phyloP scores from a whole-genome alignment of 2,329 filamentous ascomycete genomes.

The Monilinia vaccinii-corymbosi region DNA sequence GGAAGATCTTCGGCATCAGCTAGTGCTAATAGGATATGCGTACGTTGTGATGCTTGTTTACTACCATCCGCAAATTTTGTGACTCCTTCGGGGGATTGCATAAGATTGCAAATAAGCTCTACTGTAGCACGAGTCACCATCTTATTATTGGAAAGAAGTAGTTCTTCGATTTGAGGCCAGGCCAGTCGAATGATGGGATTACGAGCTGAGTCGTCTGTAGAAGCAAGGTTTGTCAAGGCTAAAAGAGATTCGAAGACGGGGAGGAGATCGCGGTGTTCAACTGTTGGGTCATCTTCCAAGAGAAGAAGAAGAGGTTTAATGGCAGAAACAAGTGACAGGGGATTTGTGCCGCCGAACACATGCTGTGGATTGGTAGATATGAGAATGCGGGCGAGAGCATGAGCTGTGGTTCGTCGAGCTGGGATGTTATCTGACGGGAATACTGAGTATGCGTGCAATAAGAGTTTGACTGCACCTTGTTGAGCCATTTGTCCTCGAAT shows the following conservation, averaged over 20 bases:
- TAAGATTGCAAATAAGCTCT: slow-evolving; percentile 87
- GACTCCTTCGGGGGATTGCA: slow-evolving; percentile 57
- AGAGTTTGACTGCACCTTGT: slow-evolving; percentile 82
- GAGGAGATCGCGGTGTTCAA: slow-evolving; percentile 65
- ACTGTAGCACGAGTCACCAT: slow-evolving; percentile 74
- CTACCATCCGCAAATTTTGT: slow-evolving; percentile 60
- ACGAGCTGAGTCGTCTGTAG: slow-evolving; percentile 55
- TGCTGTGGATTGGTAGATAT: slow-evolving; percentile 79
- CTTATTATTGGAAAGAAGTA: slow-evolving; percentile 66
- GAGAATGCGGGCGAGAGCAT: slow-evolving; percentile 74
- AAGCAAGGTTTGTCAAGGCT: slow-evolving; percentile 89
- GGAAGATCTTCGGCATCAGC: slow-evolving; percentile 75
- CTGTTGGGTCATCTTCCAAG: slow-evolving; percentile 53
- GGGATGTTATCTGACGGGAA: slow-evolving; percentile 44
- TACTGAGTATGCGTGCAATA: slow-evolving; percentile 62
- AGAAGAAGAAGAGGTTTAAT: slow-evolving; percentile 73
- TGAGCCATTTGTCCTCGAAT: slow-evolving; percentile 76
- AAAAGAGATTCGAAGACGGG: slow-evolving; percentile 86
- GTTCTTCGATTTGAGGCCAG: slow-evolving; percentile 73
- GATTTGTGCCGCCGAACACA: slow-evolving; percentile 71
- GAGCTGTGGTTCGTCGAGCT: slow-evolving; percentile 55
- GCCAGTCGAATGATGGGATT: slow-evolving; percentile 62
- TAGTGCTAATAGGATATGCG: slow-evolving; percentile 80
- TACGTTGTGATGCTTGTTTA: slow-evolving; percentile 58
- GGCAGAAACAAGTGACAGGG: slow-evolving; percentile 67